Conservation (phyloP, 495 filamentous ascomycete species). For the Trypethelium eluteriae region DNA sequence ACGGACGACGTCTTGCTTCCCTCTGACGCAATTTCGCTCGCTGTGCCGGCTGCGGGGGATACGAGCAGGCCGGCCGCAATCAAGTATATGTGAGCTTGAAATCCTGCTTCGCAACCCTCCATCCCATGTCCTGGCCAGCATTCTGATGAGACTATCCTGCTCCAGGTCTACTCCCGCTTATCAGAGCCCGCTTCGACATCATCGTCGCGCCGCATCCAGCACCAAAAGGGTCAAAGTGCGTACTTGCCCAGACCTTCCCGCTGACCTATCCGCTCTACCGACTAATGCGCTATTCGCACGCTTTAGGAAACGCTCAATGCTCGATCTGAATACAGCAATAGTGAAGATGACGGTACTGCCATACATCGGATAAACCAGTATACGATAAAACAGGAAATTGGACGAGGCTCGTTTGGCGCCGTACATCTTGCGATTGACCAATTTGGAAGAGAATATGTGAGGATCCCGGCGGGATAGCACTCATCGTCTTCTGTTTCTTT, state of each 20-base stretch:
- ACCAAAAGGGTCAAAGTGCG: constrained; percentile 35
- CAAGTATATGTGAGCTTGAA: constrained; percentile 31
- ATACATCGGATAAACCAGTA: constrained; percentile 92
- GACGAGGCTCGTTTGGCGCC: constrained; percentile 87
- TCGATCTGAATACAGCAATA: constrained; percentile 74
- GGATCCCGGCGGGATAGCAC: constrained; percentile 29
- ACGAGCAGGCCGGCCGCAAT: constrained; percentile 26
- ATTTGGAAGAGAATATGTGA: constrained; percentile 86
- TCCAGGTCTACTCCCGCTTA: constrained; percentile 34
- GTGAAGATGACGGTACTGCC: constrained; percentile 64
- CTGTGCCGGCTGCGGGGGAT: constrained; percentile 25
- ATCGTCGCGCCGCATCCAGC: constrained; percentile 32
- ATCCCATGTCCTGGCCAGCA: constrained; percentile 2
- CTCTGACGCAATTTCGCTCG: constrained; percentile 30
- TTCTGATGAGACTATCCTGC: neutral
- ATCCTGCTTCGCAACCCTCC: constrained; percentile 9
- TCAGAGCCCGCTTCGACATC: constrained; percentile 37
- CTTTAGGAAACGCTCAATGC: constrained; percentile 84
- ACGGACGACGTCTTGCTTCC: constrained; percentile 15
- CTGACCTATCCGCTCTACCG: neutral
- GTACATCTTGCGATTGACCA: constrained; percentile 90
- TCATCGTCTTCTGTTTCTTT: constrained; percentile 1
- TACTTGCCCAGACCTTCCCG: neutral
- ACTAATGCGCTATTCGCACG: constrained; percentile 10
- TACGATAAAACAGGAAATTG: constrained; percentile 89